Conservation (phyloP, 495 filamentous ascomycete genomes). For the Apodospora peruviana region DNA sequence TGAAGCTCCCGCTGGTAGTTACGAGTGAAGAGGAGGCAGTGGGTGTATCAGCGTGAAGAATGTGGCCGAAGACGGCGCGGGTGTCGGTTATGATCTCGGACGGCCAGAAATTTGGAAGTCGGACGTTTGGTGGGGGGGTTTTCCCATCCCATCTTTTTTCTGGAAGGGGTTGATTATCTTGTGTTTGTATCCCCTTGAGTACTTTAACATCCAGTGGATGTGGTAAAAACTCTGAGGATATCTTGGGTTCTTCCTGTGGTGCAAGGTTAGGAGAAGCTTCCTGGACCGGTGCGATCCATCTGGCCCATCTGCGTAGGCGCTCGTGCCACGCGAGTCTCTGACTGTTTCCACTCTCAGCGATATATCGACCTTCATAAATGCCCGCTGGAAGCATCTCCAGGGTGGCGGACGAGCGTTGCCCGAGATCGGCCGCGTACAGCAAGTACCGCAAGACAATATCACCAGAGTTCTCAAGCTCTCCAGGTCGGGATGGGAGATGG, state of each 20-base stretch:
- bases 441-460: slow-evolving; percentile 41
- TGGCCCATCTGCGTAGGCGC: slow-evolving; percentile 32
- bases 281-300: slow-evolving; percentile 20
- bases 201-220: slow-evolving; percentile 6
- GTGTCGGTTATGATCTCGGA: slow-evolving; percentile 21
- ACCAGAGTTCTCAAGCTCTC: slow-evolving; percentile 21
- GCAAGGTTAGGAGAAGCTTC: neutral
- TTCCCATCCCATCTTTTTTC: neutral
- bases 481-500: slow-evolving; percentile 13
- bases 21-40: slow-evolving; percentile 6
- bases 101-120: slow-evolving; percentile 25
- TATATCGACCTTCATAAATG: slow-evolving; percentile 14
- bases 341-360: slow-evolving; percentile 17
- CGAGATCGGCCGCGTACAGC: slow-evolving; percentile 26
- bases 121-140: slow-evolving; percentile 9
- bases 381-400: slow-evolving; percentile 6
- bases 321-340: slow-evolving; percentile 40
- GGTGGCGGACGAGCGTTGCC: slow-evolving; percentile 13
- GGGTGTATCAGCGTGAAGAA: slow-evolving; percentile 26
- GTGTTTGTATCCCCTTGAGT: too few relatives aligned
- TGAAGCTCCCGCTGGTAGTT: slow-evolving; percentile 14
- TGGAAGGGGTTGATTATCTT: too few relatives aligned
- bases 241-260: neutral
- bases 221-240: slow-evolving; percentile 11
- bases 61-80: slow-evolving; percentile 34